Conservation (phyloP, 148 eudicot species). For the Rhododendron williamsianum region DNA sequence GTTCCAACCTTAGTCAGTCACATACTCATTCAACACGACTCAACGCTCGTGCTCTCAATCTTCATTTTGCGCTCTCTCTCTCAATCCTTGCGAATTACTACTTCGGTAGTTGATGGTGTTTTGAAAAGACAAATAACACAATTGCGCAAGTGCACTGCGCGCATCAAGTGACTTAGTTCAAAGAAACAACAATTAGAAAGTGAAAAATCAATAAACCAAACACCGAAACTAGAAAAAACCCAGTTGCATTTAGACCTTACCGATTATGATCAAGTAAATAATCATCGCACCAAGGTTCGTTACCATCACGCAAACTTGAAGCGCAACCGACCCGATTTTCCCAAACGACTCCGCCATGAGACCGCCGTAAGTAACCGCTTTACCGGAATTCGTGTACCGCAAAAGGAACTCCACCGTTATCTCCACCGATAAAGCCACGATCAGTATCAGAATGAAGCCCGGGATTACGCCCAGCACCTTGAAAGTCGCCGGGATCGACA, state of each 20-base stretch:
- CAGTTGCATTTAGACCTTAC: constrained; percentile 28
- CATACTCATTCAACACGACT: not conserved
- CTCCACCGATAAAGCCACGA: constrained; percentile 59
- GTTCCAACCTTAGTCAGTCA: not conserved
- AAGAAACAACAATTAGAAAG: not conserved
- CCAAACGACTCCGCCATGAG: constrained; percentile 90
- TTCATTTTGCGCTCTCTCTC: not conserved
- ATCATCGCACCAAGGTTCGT: constrained; percentile 71
- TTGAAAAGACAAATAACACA: not conserved
- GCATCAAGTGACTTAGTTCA: not conserved
- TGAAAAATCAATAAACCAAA: not conserved
- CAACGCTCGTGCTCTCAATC: not conserved
- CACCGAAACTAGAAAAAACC: too few species aligned
- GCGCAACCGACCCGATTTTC: constrained; percentile 48
- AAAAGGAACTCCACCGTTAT: constrained; percentile 67
- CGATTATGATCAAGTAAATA: constrained; percentile 71
- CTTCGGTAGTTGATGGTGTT: not conserved
- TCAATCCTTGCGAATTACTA: not conserved
- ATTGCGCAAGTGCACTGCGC: not conserved
- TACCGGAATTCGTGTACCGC: constrained; percentile 51
- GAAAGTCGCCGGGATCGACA: constrained; percentile 93
- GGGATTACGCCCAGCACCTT: constrained; percentile 74
- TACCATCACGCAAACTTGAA: constrained; percentile 66
- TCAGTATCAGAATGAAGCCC: constrained; percentile 41
- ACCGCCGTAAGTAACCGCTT: constrained; percentile 55